Evolutionary conservation across 345 rosid species (phyloP), one percentile per base, ranked within the genome.

Genomic region (Eucalyptus leucophloia): DNA sequence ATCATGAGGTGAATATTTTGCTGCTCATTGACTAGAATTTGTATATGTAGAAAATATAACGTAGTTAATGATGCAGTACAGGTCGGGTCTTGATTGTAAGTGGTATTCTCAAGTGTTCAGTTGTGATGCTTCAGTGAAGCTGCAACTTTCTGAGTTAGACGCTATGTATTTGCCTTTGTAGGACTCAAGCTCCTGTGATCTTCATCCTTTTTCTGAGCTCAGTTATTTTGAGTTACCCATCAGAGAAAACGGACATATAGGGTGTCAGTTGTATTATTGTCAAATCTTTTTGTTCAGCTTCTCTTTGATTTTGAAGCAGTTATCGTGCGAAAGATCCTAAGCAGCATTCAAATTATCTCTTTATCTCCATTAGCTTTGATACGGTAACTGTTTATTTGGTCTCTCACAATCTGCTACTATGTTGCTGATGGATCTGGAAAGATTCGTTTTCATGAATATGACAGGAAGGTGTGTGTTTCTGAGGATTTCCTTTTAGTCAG

Each of bases 21-120:
- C 88, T 90, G 90, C 92, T 89, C 91, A 89, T 91, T 92, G 91
- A 90, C 85, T 88, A 65, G 92, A 89, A 51, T 37, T 77, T 77
- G 83, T 77, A 40, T 77, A 77, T 77, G 83, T 77, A 40, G 83
- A 77, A 37, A 7, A 77, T 37, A 23, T 77, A 77, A 77, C 83
- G 42, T 40, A 44, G 47, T 77, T 77, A 24, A 77, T 77, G 83
- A 42, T 77, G 47, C 83, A 40, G 83, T 77, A 91, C 92, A 90
- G 92, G 88, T 88, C 8, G 19, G 88, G 65, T 86, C 62, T 86
- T 50, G 49, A 16, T 54, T 56, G 47, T 82, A 82, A 86, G 65
- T 82, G 87, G 37, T 50, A 54, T 34, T 72, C 21, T 42, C 9
- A 88, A 77, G 60, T 60, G 40, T 51, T 58, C 89, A 37, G 47